These are phyloP conservation scores for Diaporthe sp. DNA, from an alignment of 2,329 filamentous ascomycete species.

Conservation along the genomic window DNA sequence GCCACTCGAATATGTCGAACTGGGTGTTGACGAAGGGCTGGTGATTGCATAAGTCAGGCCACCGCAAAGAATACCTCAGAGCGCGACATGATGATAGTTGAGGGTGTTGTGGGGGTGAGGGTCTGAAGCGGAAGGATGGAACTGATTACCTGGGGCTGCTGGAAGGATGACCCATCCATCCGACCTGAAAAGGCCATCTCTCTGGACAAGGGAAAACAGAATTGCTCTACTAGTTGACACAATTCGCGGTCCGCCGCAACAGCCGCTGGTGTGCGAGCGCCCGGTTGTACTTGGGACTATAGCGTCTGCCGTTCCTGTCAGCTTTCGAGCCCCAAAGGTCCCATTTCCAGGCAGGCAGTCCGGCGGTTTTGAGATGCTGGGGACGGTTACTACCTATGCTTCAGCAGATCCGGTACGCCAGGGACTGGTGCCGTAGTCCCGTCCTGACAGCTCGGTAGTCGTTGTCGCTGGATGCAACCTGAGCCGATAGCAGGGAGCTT, in stretches of 20 bases:
- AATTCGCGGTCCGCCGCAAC: conserved; percentile 12
- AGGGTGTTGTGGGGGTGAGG: too few relatives aligned
- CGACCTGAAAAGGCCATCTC: conserved; percentile 48
- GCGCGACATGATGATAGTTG: neutral
- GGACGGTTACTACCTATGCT: neutral
- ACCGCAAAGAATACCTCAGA: conserved; percentile 13
- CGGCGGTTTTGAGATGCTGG: neutral
- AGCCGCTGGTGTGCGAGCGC: neutral
- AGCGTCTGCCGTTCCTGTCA: neutral
- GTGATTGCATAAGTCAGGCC: conserved; percentile 18
- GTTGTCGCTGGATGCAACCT: conserved; percentile 15
- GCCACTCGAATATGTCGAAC: conserved; percentile 93
- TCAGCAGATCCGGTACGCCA: neutral
- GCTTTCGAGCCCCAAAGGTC: neutral
- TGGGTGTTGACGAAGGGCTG: conserved; percentile 62
- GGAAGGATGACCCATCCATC: conserved; percentile 44
- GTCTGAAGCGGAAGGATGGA: neutral
- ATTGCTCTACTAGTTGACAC: neutral
- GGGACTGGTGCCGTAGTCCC: neutral
- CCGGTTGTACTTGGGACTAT: neutral
- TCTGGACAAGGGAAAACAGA: neutral
- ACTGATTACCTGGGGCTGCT: conserved; percentile 50
- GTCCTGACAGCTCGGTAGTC: conserved; percentile 3
- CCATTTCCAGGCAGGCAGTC: neutral
- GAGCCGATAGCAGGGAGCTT: conserved; percentile 11